phyloP scores from a whole-genome alignment of 202 grass and related monocot genomes.

The Zizania palustris region DNA sequence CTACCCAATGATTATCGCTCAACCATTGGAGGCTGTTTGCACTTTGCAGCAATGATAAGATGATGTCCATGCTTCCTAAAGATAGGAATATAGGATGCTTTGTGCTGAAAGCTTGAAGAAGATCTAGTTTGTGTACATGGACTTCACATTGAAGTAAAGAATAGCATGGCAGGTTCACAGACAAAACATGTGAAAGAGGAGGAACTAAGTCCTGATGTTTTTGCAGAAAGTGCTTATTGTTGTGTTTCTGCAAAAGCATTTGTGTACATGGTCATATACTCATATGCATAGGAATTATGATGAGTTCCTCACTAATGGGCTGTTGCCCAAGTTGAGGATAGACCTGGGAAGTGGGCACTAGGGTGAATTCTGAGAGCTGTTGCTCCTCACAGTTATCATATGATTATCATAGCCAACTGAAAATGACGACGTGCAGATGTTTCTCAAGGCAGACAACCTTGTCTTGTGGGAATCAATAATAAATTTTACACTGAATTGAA shows the following conservation, averaged over 20 bases:
- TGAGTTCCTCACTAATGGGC: constrained; percentile 44
- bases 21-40: neutral
- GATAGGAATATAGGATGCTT: neutral
- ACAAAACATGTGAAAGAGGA: neutral
- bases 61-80: constrained; percentile 1
- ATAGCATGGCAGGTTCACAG: neutral
- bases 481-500: neutral
- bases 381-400: neutral
- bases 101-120: neutral
- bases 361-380: constrained; percentile 33
- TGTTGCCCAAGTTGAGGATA: constrained; percentile 41
- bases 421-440: neutral
- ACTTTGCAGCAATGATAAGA: neutral
- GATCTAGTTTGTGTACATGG: neutral
- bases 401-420: neutral
- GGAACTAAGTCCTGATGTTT: constrained; percentile 31
- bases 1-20: neutral
- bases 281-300: constrained; percentile 32
- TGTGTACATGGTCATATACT: constrained; percentile 46
- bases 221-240: constrained; percentile 51
- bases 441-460: constrained; percentile 15
- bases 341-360: neutral
- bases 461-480: neutral
- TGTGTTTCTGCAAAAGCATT: constrained; percentile 50
- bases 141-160: constrained; percentile 3